Conservation (phyloP, 2,329 filamentous ascomycete genomes). For the Xylaria sp. region DNA sequence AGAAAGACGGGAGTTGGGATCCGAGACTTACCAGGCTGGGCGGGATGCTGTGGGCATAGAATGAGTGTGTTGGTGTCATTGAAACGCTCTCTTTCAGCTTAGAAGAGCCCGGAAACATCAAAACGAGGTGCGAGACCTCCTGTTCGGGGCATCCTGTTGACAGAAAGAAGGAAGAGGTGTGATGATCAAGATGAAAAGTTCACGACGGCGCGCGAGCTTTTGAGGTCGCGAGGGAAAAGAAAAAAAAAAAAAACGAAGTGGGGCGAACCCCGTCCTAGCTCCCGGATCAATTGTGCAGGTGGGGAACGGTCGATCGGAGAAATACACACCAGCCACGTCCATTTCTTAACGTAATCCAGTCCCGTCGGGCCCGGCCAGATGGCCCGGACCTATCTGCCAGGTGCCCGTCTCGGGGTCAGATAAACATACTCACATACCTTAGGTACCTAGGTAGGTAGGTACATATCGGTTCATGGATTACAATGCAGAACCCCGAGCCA, state of each 20-base stretch:
- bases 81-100: too few species aligned
- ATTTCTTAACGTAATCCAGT: too few species aligned
- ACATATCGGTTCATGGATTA: too few species aligned
- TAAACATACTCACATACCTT: too few species aligned
- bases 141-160: background rate
- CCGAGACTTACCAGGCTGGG: background rate
- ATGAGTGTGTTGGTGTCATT: too few species aligned
- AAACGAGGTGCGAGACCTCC: background rate
- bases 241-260: conserved; percentile 11
- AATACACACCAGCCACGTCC: background rate
- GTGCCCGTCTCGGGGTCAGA: too few species aligned
- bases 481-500: too few species aligned
- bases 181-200: background rate
- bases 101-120: too few species aligned
- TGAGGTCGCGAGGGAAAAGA: conserved; percentile 20
- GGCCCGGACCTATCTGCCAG: too few species aligned
- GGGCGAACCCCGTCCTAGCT: too few species aligned
- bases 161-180: conserved; percentile 20
- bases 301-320: background rate
- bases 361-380: too few species aligned
- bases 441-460: too few species aligned
- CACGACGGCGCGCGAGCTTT: conserved; percentile 34
- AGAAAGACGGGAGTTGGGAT: background rate
- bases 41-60: background rate
- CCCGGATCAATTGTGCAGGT: conserved; percentile 16